Conservation (phyloP, 2,329 filamentous ascomycete species). For the Fusarium citri region DNA sequence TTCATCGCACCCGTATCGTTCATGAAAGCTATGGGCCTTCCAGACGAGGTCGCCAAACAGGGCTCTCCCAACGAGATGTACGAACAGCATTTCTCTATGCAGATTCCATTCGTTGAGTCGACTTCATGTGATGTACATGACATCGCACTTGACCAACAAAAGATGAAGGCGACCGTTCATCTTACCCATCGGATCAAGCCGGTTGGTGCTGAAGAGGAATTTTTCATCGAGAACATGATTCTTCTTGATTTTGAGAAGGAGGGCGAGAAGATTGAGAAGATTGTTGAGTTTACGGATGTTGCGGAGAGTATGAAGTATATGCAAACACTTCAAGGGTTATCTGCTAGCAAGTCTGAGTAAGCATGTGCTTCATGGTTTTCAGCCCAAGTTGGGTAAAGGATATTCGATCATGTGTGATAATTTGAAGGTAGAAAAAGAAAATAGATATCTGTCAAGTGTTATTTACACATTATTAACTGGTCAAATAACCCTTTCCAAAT, state of each 20-base stretch:
- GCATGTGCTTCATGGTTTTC: rapidly evolving
- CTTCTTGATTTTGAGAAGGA: background rate
- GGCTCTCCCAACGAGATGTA: background rate
- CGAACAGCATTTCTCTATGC: background rate
- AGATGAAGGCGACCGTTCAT: background rate
- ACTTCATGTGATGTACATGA: background rate
- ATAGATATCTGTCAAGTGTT: too few species aligned
- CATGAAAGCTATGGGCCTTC: background rate
- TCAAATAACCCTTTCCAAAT: background rate
- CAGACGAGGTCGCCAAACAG: background rate
- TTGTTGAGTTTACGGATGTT: conserved; percentile 5
- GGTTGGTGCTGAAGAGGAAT: background rate
- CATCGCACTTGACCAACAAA: background rate
- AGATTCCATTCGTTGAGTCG: background rate
- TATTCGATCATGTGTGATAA: background rate
- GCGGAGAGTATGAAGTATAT: background rate
- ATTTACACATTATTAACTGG: too few species aligned
- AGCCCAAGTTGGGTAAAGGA: rapidly evolving
- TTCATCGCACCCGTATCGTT: background rate
- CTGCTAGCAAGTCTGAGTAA: background rate
- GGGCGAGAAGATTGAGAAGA: background rate
- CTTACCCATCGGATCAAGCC: conserved; percentile 1
- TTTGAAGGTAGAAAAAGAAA: background rate
- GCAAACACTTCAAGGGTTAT: background rate
- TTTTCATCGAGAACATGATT: background rate